A percentile compares a stretch with the other conserved stretches of the same genome.
These are phyloP conservation scores for Ceratocystis diversiconidia DNA, from an alignment of 2,329 filamentous ascomycete species.

Conservation along the genomic window DNA sequence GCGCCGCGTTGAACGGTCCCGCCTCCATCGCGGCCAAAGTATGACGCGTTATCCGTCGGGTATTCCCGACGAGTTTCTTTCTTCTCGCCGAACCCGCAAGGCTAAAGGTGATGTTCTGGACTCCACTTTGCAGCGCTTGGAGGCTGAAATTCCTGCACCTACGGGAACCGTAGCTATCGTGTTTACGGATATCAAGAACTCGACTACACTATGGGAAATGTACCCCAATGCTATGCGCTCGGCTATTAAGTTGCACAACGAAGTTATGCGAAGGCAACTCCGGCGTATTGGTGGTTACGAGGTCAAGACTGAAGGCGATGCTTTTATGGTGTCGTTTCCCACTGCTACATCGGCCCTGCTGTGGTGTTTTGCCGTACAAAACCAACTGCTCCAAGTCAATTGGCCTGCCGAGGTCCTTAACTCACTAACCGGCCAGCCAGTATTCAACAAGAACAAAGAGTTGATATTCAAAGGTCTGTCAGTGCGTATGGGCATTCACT, in stretches of 20 bases:
- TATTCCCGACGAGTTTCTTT: constrained; percentile 53
- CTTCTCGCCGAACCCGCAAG: constrained; percentile 49
- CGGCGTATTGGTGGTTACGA: constrained; percentile 92
- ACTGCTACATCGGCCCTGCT: constrained; percentile 87
- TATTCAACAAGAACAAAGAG: constrained; percentile 69
- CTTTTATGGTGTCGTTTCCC: constrained; percentile 97
- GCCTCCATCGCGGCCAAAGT: constrained; percentile 59
- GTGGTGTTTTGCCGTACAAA: constrained; percentile 94
- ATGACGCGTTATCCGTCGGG: constrained; percentile 66
- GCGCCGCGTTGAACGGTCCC: constrained; percentile 62
- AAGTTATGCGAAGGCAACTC: constrained; percentile 85
- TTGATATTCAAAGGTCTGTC: constrained; percentile 89
- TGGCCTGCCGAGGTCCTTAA: constrained; percentile 91
- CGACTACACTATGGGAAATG: constrained; percentile 88
- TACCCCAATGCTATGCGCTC: constrained; percentile 91
- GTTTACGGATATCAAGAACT: constrained; percentile 99
- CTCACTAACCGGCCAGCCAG: constrained; percentile 69
- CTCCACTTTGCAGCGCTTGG: constrained; percentile 72
- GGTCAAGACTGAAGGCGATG: constrained; percentile 98
- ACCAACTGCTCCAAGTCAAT: constrained; percentile 68
- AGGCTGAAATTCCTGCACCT: constrained; percentile 81
- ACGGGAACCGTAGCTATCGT: constrained; percentile 84
- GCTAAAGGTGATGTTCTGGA: constrained; percentile 56
- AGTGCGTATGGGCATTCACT: constrained; percentile 95
- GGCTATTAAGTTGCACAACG: constrained; percentile 94